Conservation (phyloP, 371 early-diverging fungal genomes). For the Apophysomyces ossiformis region DNA sequence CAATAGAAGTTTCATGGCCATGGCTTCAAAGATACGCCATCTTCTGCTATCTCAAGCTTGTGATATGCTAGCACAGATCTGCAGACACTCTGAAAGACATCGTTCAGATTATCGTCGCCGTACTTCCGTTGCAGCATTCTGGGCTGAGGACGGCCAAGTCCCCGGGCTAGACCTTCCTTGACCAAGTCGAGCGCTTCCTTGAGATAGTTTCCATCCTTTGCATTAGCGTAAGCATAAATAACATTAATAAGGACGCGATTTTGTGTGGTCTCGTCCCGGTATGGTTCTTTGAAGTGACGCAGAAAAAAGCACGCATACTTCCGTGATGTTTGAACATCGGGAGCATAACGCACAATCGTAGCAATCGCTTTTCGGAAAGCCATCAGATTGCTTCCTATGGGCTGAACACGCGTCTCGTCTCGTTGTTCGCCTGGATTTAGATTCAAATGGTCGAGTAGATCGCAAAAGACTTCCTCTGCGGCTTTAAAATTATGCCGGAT, state of each 20-base stretch:
- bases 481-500: neutral
- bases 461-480: neutral
- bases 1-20: neutral
- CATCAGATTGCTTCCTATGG: neutral
- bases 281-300: constrained; percentile 4
- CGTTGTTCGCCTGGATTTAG: neutral
- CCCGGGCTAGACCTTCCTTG: constrained; percentile 15
- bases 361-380: constrained; percentile 15
- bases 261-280: constrained; percentile 14
- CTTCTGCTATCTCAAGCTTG: neutral
- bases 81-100: constrained; percentile 12
- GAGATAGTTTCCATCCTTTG: neutral
- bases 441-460: neutral
- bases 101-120: neutral
- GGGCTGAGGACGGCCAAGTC: neutral
- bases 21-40: neutral
- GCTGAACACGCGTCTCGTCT: neutral
- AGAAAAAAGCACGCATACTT: constrained; percentile 16
- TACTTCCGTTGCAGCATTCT: neutral
- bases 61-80: constrained; percentile 5
- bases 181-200: constrained; percentile 15
- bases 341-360: constrained; percentile 26
- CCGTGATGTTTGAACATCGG: constrained; percentile 10
- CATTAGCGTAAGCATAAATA: constrained; percentile 11
- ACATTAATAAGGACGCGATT: constrained; percentile 22